Evolutionary conservation across 768 basidiomycete species (phyloP).

Genomic region (Lentinus brumalis): DNA sequence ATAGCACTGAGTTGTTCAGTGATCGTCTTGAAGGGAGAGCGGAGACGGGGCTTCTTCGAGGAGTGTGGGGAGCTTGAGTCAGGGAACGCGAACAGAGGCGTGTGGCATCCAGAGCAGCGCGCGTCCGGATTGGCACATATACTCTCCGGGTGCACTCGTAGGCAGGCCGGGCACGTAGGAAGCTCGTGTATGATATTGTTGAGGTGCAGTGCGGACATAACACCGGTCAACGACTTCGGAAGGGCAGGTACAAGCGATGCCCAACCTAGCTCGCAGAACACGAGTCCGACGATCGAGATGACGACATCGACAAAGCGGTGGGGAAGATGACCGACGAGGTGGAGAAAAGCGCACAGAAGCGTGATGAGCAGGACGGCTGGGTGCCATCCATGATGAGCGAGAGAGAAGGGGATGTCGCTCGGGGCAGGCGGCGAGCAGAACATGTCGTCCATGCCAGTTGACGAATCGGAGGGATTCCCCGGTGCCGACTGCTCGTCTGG

Average conservation of each 20-base stretch:
- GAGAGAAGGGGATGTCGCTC: not conserved
- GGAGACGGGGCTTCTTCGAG: not conserved
- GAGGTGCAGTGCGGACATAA: not conserved
- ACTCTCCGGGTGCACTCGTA: not conserved
- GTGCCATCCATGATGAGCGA: not conserved
- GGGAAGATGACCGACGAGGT: constrained; percentile 5
- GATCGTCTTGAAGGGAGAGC: constrained; percentile 12
- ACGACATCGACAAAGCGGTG: not conserved
- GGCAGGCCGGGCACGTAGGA: constrained; percentile 1
- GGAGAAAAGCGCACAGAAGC: not conserved
- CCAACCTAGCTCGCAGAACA: not conserved
- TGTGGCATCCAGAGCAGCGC: not conserved
- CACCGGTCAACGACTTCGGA: not conserved
- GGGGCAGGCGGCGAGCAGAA: not conserved
- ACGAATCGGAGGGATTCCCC: not conserved
- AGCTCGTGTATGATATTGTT: not conserved
- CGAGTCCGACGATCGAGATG: not conserved
- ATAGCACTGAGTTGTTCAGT: constrained; percentile 21
- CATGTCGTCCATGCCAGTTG: not conserved
- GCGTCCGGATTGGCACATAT: not conserved
- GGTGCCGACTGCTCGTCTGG: not conserved
- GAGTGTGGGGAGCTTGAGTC: too few relatives aligned
- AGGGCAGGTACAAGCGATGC: not conserved
- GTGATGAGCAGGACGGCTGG: not conserved
- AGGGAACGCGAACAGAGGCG: not conserved